Conservation (phyloP, 1,284 basidiomycete genomes). For the Pholiota adiposa region DNA sequence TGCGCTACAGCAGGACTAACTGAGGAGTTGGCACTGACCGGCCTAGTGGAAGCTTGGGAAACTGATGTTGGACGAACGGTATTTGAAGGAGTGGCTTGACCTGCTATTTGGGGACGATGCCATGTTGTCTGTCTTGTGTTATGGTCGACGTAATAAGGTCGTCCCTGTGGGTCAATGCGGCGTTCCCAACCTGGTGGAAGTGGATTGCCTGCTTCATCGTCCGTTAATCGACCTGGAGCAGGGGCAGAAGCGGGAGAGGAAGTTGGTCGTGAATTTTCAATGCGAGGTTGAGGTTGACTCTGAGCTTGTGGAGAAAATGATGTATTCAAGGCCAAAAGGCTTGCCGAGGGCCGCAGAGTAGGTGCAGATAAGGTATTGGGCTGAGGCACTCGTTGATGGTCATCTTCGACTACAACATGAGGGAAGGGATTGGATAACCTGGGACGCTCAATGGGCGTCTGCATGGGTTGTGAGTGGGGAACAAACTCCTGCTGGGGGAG, state of each 20-base stretch:
- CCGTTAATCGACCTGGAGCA: constrained; percentile 50
- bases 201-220: constrained; percentile 62
- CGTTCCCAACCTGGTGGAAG: constrained; percentile 94
- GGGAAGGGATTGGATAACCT: constrained; percentile 24
- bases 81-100: constrained; percentile 23
- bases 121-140: constrained; percentile 95
- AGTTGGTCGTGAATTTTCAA: constrained; percentile 34
- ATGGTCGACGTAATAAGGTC: constrained; percentile 93
- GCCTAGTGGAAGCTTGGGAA: constrained; percentile 29
- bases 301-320: constrained; percentile 27
- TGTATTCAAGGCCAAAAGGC: constrained; percentile 26
- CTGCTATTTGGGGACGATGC: constrained; percentile 66
- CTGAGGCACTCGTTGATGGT: constrained; percentile 27
- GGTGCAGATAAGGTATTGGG: constrained; percentile 26
- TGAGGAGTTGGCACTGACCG: constrained; percentile 32
- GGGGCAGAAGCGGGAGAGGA: constrained; percentile 28
- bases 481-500: constrained; percentile 17
- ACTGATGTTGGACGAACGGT: constrained; percentile 22
- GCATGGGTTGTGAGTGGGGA: constrained; percentile 18
- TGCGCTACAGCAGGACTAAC: constrained; percentile 33
- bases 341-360: constrained; percentile 34
- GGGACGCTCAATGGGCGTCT: constrained; percentile 18
- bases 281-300: constrained; percentile 34
- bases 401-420: constrained; percentile 28
- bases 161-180: constrained; percentile 84